Evolutionary conservation across 2,329 filamentous ascomycete species (phyloP), one percentile per base, ranked within the genome.

Genomic region (Calonectria pteridis): DNA sequence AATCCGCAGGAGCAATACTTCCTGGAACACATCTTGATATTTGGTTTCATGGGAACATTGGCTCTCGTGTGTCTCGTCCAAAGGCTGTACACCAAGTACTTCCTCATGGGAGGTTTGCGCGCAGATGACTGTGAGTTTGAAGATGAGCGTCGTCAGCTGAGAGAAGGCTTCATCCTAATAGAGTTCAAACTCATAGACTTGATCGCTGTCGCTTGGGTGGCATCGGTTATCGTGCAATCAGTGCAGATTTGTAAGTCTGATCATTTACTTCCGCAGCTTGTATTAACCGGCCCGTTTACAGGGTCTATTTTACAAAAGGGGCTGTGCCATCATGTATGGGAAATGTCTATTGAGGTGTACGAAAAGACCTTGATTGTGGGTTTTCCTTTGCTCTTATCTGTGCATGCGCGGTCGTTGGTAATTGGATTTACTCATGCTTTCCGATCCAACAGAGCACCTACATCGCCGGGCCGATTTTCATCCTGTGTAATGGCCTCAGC

Each of bases 401-500:
- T 50, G 72, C 67, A 13, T 80, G 80, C 49, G 65, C 76, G 4
- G 40, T 81, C 11, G 78, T 80, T 58, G 51, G 76, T 67, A 4
- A 16, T 40, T n/a, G 1, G 51, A 10, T 26, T 31, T 18, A 53
- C 50, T 31, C 4, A n/a, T 20, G 4, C 18, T 7, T 7, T 20
- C 2, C 35, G 20, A 29, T 18, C n/a, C 23, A 4, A 53, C 13
- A 75, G 69, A 51, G 59, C n/a, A 53, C 63, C 13, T 83, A 82
- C 67, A 73, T 82, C 18, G 75, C 78, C 10, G 77, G 78, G 1
- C 78, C 77, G 3, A 75, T 85, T 20, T 86, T 84, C 74, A 81
- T 82, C 58, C 69, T 82, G 18, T 82, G 82, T 67, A 82, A 83
- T 33, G 82, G 81, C 66, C 82, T 84, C 64, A 82, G 81, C 23